phyloP scores from a whole-genome alignment of 2,329 filamentous ascomycete genomes.

The Trichoderma arundinaceum region DNA sequence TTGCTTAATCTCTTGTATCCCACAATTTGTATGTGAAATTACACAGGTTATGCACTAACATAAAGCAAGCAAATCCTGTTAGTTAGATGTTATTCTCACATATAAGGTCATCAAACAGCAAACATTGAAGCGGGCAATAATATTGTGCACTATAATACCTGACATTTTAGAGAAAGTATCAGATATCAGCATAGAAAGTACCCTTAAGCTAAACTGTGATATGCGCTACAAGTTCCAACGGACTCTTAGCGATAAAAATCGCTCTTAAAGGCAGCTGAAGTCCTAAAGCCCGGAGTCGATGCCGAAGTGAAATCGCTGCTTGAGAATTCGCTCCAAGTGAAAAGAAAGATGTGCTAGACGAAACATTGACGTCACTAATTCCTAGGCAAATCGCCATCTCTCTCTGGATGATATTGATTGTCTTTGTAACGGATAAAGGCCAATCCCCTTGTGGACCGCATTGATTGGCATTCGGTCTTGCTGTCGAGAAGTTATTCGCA shows the following conservation, averaged over 20 bases:
- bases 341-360: constrained; percentile 14
- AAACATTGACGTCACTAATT: background rate
- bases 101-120: too few species aligned
- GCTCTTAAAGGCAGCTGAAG: background rate
- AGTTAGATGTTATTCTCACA: too few species aligned
- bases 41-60: too few species aligned
- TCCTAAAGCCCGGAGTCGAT: constrained; percentile 9
- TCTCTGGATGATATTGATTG: background rate
- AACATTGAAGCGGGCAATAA: background rate
- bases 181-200: too few species aligned
- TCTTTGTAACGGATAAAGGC: background rate
- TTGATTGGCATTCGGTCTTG: background rate
- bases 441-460: background rate
- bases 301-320: constrained; percentile 13
- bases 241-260: background rate
- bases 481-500: background rate
- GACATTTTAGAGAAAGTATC: background rate
- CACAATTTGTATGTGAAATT: too few species aligned
- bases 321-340: constrained; percentile 25
- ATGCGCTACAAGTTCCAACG: background rate
- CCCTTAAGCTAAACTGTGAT: background rate
- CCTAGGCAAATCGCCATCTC: background rate
- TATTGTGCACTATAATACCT: background rate
- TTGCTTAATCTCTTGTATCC: too few species aligned
- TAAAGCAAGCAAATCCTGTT: too few species aligned